These are phyloP conservation scores for Psidium friedrichsthalianum DNA, from an alignment of 345 rosid genomes.

Conservation along the genomic window DNA sequence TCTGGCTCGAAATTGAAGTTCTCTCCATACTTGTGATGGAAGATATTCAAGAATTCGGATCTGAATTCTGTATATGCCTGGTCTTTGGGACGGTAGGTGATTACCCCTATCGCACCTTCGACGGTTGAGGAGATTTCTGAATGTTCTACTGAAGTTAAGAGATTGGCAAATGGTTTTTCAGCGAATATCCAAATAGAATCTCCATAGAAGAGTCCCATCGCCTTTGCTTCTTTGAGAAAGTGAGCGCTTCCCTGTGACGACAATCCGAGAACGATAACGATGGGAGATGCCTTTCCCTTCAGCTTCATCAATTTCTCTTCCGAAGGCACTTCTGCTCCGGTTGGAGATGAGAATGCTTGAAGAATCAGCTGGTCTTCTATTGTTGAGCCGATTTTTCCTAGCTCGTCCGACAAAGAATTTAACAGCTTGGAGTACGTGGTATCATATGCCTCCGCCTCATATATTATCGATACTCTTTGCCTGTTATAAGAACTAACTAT, in stretches of 20 bases:
- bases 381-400: slow-evolving; percentile 16
- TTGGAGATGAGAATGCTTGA: slow-evolving; percentile 19
- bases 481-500: slow-evolving; percentile 20
- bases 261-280: slow-evolving; percentile 30
- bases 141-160: background rate
- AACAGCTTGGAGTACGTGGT: slow-evolving; percentile 12
- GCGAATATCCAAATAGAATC: slow-evolving; percentile 35
- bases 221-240: slow-evolving; percentile 25
- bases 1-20: slow-evolving; percentile 22
- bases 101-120: slow-evolving; percentile 33
- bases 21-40: slow-evolving; percentile 5
- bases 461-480: slow-evolving; percentile 24
- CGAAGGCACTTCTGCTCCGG: slow-evolving; percentile 5
- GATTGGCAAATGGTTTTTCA: background rate
- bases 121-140: slow-evolving; percentile 15
- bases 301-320: slow-evolving; percentile 17
- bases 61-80: slow-evolving; percentile 8
- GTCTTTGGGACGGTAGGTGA: slow-evolving; percentile 5
- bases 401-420: slow-evolving; percentile 13
- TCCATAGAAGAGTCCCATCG: slow-evolving; percentile 18
- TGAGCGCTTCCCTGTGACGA: slow-evolving; percentile 12
- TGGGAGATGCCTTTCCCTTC: slow-evolving; percentile 12
- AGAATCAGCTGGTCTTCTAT: slow-evolving; percentile 28
- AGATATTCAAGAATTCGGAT: slow-evolving; percentile 4
- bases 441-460: slow-evolving; percentile 22